Conservation (phyloP, 2,329 filamentous ascomycete genomes). For the Colletotrichum acutatum region DNA sequence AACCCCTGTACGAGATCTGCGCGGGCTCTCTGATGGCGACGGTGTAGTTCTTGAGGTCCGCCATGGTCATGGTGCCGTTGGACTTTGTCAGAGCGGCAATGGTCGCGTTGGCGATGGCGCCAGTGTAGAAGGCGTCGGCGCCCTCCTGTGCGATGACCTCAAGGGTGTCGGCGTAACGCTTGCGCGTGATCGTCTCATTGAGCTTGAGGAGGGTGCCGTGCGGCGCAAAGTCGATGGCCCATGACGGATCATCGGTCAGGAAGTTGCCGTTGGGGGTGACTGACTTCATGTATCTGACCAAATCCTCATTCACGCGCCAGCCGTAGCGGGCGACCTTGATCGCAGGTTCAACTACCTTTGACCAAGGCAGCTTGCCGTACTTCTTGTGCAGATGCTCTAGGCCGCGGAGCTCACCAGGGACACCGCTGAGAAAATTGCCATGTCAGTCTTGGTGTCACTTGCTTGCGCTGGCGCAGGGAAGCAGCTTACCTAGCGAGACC, state of each 20-base stretch:
- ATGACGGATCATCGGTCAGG: conserved; percentile 75
- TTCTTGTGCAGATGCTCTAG: conserved; percentile 78
- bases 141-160: conserved; percentile 76
- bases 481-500: conserved; percentile 76
- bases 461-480: conserved; percentile 37
- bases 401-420: conserved; percentile 79
- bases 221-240: conserved; percentile 88
- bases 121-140: conserved; percentile 75
- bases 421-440: conserved; percentile 55
- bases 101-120: conserved; percentile 75
- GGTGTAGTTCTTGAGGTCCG: conserved; percentile 79
- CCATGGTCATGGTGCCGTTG: conserved; percentile 81
- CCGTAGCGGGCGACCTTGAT: conserved; percentile 78
- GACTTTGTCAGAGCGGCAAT: conserved; percentile 71
- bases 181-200: conserved; percentile 80
- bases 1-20: conserved; percentile 74
- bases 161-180: conserved; percentile 78
- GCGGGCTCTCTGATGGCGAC: conserved; percentile 71
- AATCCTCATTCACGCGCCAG: conserved; percentile 77
- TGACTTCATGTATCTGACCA: conserved; percentile 75
- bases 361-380: conserved; percentile 74
- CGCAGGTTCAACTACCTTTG: conserved; percentile 74
- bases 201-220: conserved; percentile 72
- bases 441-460: not conserved
- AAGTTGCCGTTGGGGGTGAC: conserved; percentile 64